A percentile compares a stretch with the other conserved stretches of the same genome.
These are phyloP conservation scores for Triangularia setosa DNA, from an alignment of 2,329 filamentous ascomycete genomes.

Conservation along the genomic window DNA sequence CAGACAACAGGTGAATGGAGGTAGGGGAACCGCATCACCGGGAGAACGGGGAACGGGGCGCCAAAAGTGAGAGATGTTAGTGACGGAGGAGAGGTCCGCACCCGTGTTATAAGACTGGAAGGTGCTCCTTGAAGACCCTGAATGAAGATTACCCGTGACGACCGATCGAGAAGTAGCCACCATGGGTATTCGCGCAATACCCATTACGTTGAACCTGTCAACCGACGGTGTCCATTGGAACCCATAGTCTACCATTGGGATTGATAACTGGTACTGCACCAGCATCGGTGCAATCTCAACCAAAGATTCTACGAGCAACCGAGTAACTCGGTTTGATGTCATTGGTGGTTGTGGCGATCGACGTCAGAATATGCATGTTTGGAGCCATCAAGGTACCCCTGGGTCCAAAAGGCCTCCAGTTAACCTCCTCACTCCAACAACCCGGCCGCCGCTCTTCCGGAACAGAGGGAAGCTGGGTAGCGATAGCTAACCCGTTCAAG, in stretches of 20 bases:
- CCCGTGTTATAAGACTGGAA: neutral
- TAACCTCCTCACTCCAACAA: neutral
- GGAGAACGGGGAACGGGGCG: neutral
- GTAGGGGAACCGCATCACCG: neutral
- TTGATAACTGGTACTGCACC: neutral
- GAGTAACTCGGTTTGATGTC: neutral
- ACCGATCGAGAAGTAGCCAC: neutral
- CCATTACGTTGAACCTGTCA: neutral
- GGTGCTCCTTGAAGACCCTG: neutral
- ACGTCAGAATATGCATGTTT: constrained; percentile 2
- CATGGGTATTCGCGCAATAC: neutral
- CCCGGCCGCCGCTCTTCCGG: neutral
- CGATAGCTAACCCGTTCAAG: neutral
- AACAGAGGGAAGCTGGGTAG: neutral
- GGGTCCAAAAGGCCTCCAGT: neutral
- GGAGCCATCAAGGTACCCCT: constrained; percentile 1
- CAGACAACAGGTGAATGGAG: neutral
- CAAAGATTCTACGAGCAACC: neutral
- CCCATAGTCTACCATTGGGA: neutral
- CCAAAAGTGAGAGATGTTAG: neutral
- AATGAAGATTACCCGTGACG: neutral
- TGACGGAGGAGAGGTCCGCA: neutral
- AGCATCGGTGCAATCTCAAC: neutral
- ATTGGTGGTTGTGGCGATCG: neutral
- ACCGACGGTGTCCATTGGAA: neutral